Percentiles rank a stretch among this genome's conserved stretches.
Evolutionary conservation across 768 basidiomycete genomes (phyloP).

Genomic region (Serpula lacrymans): DNA sequence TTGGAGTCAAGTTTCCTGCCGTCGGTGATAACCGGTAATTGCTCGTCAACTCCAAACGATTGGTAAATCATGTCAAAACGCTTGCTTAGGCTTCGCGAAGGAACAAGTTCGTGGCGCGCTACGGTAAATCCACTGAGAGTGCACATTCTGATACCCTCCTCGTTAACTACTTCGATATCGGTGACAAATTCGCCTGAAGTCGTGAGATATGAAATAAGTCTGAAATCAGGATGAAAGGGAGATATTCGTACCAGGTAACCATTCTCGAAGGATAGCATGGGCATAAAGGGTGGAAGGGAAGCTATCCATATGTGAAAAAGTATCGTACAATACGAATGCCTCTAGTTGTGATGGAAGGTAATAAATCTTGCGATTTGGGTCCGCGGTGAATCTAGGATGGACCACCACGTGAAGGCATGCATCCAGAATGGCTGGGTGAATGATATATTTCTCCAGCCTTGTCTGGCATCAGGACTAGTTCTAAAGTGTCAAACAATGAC

Average conservation of each 20-base stretch:
- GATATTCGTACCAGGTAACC: constrained; percentile 3
- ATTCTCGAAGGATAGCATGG: constrained; percentile 1
- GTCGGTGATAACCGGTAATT: no score
- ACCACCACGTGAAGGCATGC: constrained; percentile 31
- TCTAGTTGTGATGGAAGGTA: constrained; percentile 32
- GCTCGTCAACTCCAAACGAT: background rate
- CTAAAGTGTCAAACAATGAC: background rate
- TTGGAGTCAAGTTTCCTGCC: no score
- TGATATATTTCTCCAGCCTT: constrained; percentile 21
- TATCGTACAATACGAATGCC: no score
- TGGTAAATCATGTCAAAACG: background rate
- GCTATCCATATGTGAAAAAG: no score
- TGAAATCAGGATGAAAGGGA: background rate
- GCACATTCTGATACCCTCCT: background rate
- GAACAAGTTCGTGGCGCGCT: background rate
- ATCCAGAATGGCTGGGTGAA: constrained; percentile 37
- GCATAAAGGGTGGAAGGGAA: background rate
- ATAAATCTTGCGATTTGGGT: constrained; percentile 24
- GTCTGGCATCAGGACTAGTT: constrained; percentile 8
- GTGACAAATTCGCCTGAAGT: background rate
- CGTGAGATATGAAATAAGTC: background rate
- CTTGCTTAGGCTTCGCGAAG: background rate
- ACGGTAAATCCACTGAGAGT: background rate
- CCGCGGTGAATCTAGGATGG: constrained; percentile 27
- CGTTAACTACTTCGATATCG: background rate